Evolutionary conservation across 148 eudicot species (phyloP), one percentile per base, ranked within the genome.

Genomic region (Vaccinium macrocarpon): DNA sequence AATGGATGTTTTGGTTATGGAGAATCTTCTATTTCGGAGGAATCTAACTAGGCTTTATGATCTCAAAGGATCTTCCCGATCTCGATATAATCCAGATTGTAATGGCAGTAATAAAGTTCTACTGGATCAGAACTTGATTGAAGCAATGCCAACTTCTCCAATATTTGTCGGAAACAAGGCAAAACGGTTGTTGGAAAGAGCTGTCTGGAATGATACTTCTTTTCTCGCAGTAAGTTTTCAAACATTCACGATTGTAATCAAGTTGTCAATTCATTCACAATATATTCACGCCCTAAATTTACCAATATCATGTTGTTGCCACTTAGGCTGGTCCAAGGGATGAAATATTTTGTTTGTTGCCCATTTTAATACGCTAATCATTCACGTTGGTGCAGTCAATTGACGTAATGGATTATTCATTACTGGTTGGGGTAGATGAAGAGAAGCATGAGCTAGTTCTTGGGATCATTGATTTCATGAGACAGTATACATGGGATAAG

Each of bases 401-500:
- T 56, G 96, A 95, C 86, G 99, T 97, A 78, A 97, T 97, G 97
- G 99, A 97, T 86, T 97, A 97, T 86, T 97, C 99, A 5, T 89
- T 95, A 78, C 90, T 95, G 66, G 98, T 93, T 75, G 98, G 98
- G 66, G 89, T 97, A 42, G 99, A 97, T 80, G 92, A 95, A 87
- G 98, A 94, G 89, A 95, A 95, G 78, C 94, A 95, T 70, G 98
- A 95, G 90, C 91, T 97, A 81, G 98, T 97, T 50, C 91, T 97
- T 49, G 99, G 99, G 79, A 97, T 97, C 59, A 97, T 97, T 29
- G 99, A 95, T 87, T 97, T 95, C 89, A 95, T 97, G 99, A 93
- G 99, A 87, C 99, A 95, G 57, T 97, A 97, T 76, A 95, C 99
- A 12, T 95, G 98, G 99, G 99, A 97, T 86, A 97, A 97, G 82